Evolutionary conservation across 805 yeast species (phyloP).

Genomic region (Sugiyamaella smithiae): DNA sequence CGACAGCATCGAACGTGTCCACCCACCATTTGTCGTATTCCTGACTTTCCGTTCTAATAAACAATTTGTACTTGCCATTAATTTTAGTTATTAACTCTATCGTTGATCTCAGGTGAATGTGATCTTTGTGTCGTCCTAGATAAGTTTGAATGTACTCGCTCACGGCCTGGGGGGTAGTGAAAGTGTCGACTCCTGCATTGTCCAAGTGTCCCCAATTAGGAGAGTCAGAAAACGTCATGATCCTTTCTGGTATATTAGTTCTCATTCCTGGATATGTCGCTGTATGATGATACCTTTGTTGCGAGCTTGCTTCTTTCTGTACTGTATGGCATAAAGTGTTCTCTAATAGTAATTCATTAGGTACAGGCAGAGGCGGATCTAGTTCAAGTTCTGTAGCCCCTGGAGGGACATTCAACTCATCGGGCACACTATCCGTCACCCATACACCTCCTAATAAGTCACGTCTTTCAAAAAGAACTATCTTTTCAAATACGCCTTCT

Average conservation of each 20-base stretch:
- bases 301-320: neutral
- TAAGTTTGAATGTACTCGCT: conserved; percentile 4
- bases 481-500: conserved; percentile 42
- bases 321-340: neutral
- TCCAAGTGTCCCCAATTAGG: conserved; percentile 8
- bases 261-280: conserved; percentile 8
- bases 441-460: conserved; percentile 68
- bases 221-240: conserved; percentile 9
- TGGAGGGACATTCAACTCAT: conserved; percentile 6
- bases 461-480: conserved; percentile 61
- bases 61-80: neutral
- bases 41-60: conserved; percentile 7
- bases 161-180: conserved; percentile 6
- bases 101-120: conserved; percentile 1
- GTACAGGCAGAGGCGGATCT: conserved; percentile 10
- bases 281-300: conserved; percentile 9
- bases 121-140: neutral
- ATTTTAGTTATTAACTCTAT: conserved; percentile 2
- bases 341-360: neutral
- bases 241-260: conserved; percentile 11
- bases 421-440: conserved; percentile 31
- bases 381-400: conserved; percentile 4
- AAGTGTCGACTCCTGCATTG: conserved; percentile 7
- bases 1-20: conserved; percentile 54
- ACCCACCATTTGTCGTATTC: conserved; percentile 5